Evolutionary conservation across 1,284 basidiomycete genomes (phyloP).

Genomic region (Naganishia albida): DNA sequence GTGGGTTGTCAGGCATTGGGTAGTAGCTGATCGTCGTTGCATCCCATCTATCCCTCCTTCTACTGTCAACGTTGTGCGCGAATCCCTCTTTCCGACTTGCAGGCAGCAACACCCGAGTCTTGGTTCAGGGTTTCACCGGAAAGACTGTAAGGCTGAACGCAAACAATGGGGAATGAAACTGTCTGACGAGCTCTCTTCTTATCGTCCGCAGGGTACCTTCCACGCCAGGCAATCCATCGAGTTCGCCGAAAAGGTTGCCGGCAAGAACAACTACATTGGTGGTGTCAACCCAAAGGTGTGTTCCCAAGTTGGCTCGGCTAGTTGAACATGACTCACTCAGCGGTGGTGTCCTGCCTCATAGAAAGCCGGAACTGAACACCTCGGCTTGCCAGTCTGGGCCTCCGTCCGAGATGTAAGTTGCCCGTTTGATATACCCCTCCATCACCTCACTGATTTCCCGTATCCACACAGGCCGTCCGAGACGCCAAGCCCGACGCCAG

Average conservation of each 20-base stretch:
- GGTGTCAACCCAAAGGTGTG: constrained; percentile 88
- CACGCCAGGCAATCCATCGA: constrained; percentile 91
- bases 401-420: constrained; percentile 77
- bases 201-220: constrained; percentile 80
- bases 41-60: neutral
- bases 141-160: constrained; percentile 72
- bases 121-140: constrained; percentile 93
- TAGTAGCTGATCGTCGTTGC: neutral
- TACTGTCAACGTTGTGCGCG: constrained; percentile 11
- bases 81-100: constrained; percentile 35
- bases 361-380: constrained; percentile 93
- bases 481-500: constrained; percentile 85
- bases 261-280: constrained; percentile 85
- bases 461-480: constrained; percentile 67
- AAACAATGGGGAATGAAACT: constrained; percentile 3
- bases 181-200: constrained; percentile 18
- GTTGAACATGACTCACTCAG: no score
- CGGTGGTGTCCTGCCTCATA: constrained; percentile 29
- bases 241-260: constrained; percentile 62
- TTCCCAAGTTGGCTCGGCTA: neutral
- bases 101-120: constrained; percentile 89
- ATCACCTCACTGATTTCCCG: neutral
- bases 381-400: constrained; percentile 93
- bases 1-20: neutral
- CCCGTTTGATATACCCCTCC: neutral